These are phyloP conservation scores for Uncinocarpus reesii DNA, from an alignment of 2,329 filamentous ascomycete species.

Conservation along the genomic window DNA sequence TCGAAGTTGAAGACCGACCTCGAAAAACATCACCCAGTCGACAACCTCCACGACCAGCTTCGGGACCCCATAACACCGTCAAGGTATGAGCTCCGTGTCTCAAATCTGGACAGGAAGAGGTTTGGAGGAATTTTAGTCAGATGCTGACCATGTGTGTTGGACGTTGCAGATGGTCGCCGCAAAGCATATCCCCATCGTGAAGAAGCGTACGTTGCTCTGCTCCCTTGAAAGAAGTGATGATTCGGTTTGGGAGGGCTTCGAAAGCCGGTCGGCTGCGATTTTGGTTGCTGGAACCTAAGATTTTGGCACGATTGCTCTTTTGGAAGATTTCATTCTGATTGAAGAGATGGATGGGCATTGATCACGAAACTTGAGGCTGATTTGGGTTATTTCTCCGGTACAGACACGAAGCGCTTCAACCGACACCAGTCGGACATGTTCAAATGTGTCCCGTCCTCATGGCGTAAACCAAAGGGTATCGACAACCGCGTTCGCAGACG, in stretches of 20 bases:
- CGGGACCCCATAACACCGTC: constrained; percentile 35
- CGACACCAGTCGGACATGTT: constrained; percentile 97
- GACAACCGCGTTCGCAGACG: constrained; percentile 95
- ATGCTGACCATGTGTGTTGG: constrained; percentile 12
- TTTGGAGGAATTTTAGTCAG: not conserved
- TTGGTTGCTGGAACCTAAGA: not conserved
- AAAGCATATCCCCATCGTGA: constrained; percentile 98
- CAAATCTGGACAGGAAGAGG: not conserved
- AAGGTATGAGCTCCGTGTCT: constrained; percentile 30
- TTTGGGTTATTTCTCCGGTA: constrained; percentile 21
- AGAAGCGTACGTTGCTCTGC: constrained; percentile 79
- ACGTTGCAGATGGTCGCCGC: constrained; percentile 86
- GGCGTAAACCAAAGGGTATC: constrained; percentile 99
- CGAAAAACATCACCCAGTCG: constrained; percentile 29
- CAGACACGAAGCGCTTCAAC: constrained; percentile 88
- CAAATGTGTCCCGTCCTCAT: constrained; percentile 79
- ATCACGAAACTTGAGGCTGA: constrained; percentile 24
- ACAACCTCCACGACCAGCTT: constrained; percentile 31
- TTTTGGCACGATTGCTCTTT: not conserved
- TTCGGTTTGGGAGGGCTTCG: not conserved
- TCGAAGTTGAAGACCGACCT: constrained; percentile 14
- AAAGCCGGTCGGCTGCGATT: not conserved
- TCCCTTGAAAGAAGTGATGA: not conserved
- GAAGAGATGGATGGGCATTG: not conserved
- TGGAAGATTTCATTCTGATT: not conserved